Evolutionary conservation across 108 stramenopile species (phyloP).

Genomic region (Cyclotella atomus): DNA sequence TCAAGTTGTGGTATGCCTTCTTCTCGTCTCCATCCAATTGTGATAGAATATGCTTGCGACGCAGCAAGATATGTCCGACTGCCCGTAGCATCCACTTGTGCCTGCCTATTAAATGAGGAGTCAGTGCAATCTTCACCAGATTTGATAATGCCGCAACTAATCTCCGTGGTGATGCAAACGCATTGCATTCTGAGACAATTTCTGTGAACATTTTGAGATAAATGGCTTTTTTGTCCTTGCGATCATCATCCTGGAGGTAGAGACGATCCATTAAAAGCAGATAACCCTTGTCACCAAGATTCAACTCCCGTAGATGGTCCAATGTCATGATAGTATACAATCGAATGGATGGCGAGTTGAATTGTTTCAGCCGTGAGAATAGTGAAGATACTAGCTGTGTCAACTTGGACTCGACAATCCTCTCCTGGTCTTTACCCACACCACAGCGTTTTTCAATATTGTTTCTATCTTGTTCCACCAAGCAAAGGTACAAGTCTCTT

Average conservation of each 20-base stretch:
- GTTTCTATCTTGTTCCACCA: slow-evolving; percentile 13
- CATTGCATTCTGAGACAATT: slow-evolving; percentile 39
- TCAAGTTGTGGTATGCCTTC: slow-evolving; percentile 3
- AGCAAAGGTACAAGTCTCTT: slow-evolving; percentile 37
- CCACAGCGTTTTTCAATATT: not conserved
- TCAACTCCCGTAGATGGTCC: slow-evolving; percentile 8
- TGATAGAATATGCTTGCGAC: slow-evolving; percentile 31
- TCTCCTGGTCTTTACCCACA: not conserved
- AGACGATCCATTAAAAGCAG: not conserved
- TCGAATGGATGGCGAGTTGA: slow-evolving; percentile 5
- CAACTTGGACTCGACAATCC: not conserved
- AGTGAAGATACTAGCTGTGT: not conserved
- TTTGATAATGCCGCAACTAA: slow-evolving; percentile 13
- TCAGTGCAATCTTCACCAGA: slow-evolving; percentile 34
- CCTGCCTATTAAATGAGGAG: not conserved
- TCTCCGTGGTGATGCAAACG: slow-evolving; percentile 12
- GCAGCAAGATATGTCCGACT: slow-evolving; percentile 34
- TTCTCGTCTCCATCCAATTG: slow-evolving; percentile 12
- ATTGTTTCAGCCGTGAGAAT: not conserved
- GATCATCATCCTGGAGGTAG: not conserved
- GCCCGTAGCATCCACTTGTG: slow-evolving; percentile 2
- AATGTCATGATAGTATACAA: not conserved
- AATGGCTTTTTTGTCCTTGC: not conserved
- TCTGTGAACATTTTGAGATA: slow-evolving; percentile 39
- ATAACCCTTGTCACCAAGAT: slow-evolving; percentile 7